Evolutionary conservation across 2,329 filamentous ascomycete species (phyloP), one percentile per base, ranked within the genome.

Genomic region (Fusarium irregulare): DNA sequence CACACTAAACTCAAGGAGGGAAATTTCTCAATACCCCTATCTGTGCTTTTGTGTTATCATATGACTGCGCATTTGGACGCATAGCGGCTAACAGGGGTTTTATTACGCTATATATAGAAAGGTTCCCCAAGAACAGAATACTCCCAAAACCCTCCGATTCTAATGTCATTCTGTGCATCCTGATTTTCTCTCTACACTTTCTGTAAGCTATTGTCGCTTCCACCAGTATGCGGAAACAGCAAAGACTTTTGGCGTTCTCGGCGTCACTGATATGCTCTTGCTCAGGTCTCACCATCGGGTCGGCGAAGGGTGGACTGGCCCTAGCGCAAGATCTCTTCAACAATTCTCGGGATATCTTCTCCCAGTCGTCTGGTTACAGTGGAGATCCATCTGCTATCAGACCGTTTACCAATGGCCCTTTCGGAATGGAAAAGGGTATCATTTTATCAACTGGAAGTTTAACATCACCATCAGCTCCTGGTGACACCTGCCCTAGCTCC

Each of bases 381-480:
- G 51, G 51, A 6, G n/a, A 45, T 9, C 2, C 40, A 7, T 16
- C 40, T 27, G 27, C 20, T 7, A 27, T 56, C 2, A 21, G 30
- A 2, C 1, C 30, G 1, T 56, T 56, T 28, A 47, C 53, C 3
- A 4, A 56, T 40, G 53, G 53, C 7, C 53, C 53, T 23, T 56
- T 56, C 2, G 53, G 42, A 9, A 56, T 56, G 41, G 13, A 16
- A 10, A 47, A 40, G 13, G 53, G 53, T 1, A 20, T 56, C 4
- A 56, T 56, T 40, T 7, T 56, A 4, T 47, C 53, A 14, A 56
- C 53, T 48, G 53, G 53, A 40, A 25, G 25, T 37, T 4, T 47
- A 6, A 37, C 42, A 6, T 54, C 40, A 1, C 40, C 37, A 3
- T 23, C n/a, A 23, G 40, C 25, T 14, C 37, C 50, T 25, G 50